These are phyloP conservation scores for Trichaptum fuscoviolaceum DNA, from an alignment of 768 basidiomycete species.

Conservation along the genomic window DNA sequence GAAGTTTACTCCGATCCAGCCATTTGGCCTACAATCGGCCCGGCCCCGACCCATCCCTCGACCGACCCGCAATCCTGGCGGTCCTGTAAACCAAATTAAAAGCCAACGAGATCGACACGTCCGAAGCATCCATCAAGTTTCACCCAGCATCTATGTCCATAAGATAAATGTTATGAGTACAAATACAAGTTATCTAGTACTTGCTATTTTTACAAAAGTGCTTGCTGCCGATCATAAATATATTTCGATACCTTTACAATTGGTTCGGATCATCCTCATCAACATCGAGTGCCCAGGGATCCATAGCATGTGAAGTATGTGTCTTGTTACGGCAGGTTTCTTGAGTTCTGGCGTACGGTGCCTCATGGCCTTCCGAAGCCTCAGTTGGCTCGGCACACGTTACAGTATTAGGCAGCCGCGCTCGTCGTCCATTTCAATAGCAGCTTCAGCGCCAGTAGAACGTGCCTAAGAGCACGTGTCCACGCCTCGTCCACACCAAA, in stretches of 20 bases:
- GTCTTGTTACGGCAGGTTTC: background rate
- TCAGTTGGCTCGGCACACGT: background rate
- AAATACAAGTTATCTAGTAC: background rate
- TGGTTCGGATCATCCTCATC: background rate
- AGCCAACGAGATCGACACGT: background rate
- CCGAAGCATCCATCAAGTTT: background rate
- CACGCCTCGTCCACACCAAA: slow-evolving; percentile 95
- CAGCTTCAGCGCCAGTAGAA: slow-evolving; percentile 84
- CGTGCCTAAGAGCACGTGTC: slow-evolving; percentile 90
- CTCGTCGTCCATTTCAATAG: slow-evolving; percentile 84
- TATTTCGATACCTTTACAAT: background rate
- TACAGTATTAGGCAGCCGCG: slow-evolving; percentile 19
- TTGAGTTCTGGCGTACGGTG: background rate
- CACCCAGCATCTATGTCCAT: background rate
- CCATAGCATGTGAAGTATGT: background rate
- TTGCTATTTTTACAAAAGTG: background rate
- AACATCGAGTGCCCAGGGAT: background rate
- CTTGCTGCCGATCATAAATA: background rate
- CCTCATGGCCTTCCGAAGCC: background rate
- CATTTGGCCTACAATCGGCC: background rate
- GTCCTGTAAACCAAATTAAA: background rate
- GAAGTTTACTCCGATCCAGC: background rate
- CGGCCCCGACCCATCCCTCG: background rate
- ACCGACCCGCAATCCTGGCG: background rate
- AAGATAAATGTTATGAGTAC: background rate